Base-by-base conservation (phyloP, 805 yeast genomes). In the Kurtzmaniella fragi region DNA sequence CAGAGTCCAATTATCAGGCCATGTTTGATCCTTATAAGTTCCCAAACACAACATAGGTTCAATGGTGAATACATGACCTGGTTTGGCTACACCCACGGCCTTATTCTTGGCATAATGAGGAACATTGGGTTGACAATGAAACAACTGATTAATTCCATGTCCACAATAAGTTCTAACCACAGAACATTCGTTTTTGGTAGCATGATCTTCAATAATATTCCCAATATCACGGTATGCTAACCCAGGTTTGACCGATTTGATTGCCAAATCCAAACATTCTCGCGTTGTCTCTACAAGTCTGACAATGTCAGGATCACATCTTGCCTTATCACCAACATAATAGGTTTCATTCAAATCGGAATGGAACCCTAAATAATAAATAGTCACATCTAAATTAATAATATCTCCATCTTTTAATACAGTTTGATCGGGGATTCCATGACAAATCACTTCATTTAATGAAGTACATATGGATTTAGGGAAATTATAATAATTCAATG, bases 1-100 rank as follows among this genome's bases (percentile, higher is more conserved):
- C 1, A 95, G 78, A 4, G 99, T 93, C 99, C 99, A 93, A 61
- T 87, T 84, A 61, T 93, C 99, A 2, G 99, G 99, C 99, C 99
- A 93, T 41, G 80, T 70, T 42, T 75, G 63, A 61, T 90, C 98
- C 54, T 77, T 77, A 67, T 77, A 83, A 0, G 83, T 67, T 7
- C 99, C 99, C 47, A 80, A 68, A 57, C 87, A 84, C 49, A 93
- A 77, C 99, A 93, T 93, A 34, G 99, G 99, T 65, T 93, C 99
- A 42, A 93, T 87, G 16, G 99, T 93, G 71, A 93, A 93, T 11
- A 86, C 88, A 83, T 90, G 85, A 16, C 99, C 99, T 16, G 96
- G 91, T 59, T 87, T 87, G 69, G 93, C 90, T 33, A 87, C 80
- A 42, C 99, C 99, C 34, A 90, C 73, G 6, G 96, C 86, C 67